Percentiles rank a stretch among this genome's conserved stretches.
Evolutionary conservation across 2,329 filamentous ascomycete species (phyloP).

Genomic region (Xylaria polymorpha): DNA sequence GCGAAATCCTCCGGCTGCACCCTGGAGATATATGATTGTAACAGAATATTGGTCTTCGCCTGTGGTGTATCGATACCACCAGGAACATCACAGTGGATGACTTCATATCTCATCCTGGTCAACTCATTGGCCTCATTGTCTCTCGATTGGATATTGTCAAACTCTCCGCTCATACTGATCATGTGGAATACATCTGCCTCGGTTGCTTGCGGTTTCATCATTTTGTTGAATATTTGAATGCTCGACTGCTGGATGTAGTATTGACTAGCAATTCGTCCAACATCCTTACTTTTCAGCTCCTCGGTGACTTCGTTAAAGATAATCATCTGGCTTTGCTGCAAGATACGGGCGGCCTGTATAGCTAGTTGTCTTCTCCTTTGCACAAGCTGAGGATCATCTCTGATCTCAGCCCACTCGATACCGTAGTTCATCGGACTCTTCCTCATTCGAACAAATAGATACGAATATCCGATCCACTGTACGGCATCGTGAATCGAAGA

Average conservation of each 20-base stretch:
- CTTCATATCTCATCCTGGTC: constrained; percentile 75
- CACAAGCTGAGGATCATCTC: constrained; percentile 88
- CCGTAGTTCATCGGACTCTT: constrained; percentile 91
- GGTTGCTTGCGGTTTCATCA: constrained; percentile 87
- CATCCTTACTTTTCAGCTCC: constrained; percentile 91
- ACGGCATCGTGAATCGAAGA: constrained; percentile 94
- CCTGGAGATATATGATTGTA: constrained; percentile 93
- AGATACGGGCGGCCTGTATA: constrained; percentile 85
- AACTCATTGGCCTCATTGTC: constrained; percentile 92
- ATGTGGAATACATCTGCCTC: constrained; percentile 95
- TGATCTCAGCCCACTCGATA: constrained; percentile 92
- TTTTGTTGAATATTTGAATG: constrained; percentile 93
- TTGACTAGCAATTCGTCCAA: constrained; percentile 96
- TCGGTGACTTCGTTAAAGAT: constrained; percentile 97
- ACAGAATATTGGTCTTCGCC: constrained; percentile 92
- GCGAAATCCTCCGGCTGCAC: constrained; percentile 93
- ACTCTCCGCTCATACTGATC: constrained; percentile 98
- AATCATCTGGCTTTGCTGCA: constrained; percentile 98
- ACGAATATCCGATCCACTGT: constrained; percentile 98
- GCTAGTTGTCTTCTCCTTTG: constrained; percentile 86
- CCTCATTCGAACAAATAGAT: constrained; percentile 96
- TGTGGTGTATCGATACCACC: constrained; percentile 78
- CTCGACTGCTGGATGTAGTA: constrained; percentile 95
- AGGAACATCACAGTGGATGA: constrained; percentile 81
- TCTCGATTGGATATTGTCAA: constrained; percentile 94